Evolutionary conservation across 768 basidiomycete genomes (phyloP).

Genomic region (Gymnopilus dilepis): DNA sequence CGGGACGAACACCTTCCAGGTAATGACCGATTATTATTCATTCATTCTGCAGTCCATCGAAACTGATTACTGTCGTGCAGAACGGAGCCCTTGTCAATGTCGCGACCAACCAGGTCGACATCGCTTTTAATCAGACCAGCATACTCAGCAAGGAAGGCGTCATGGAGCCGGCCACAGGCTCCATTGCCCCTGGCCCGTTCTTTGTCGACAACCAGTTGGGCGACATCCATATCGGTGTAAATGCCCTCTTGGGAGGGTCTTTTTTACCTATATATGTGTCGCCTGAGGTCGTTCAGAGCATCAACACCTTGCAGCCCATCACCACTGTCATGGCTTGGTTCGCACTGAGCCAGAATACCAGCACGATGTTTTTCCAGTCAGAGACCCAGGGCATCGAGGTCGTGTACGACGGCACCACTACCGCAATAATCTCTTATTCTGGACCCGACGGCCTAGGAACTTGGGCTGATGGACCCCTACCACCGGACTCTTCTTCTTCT

Average conservation of each 20-base stretch:
- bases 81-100: background rate
- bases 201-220: constrained; percentile 1
- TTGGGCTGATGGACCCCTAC: background rate
- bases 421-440: background rate
- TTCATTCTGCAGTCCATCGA: background rate
- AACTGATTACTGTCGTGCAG: background rate
- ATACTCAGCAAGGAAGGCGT: background rate
- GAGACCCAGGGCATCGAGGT: background rate
- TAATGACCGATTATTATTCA: background rate
- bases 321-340: background rate
- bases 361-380: background rate
- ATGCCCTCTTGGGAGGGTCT: background rate
- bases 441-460: background rate
- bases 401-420: background rate
- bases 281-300: background rate
- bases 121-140: background rate
- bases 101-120: background rate
- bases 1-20: background rate
- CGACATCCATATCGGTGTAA: background rate
- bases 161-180: background rate
- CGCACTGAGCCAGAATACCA: background rate
- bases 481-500: no score
- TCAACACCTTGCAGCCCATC: background rate
- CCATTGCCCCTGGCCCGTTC: background rate
- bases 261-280: background rate